Evolutionary conservation across 352 stramenopile genomes (phyloP).

Genomic region (Globisporangium nunn): DNA sequence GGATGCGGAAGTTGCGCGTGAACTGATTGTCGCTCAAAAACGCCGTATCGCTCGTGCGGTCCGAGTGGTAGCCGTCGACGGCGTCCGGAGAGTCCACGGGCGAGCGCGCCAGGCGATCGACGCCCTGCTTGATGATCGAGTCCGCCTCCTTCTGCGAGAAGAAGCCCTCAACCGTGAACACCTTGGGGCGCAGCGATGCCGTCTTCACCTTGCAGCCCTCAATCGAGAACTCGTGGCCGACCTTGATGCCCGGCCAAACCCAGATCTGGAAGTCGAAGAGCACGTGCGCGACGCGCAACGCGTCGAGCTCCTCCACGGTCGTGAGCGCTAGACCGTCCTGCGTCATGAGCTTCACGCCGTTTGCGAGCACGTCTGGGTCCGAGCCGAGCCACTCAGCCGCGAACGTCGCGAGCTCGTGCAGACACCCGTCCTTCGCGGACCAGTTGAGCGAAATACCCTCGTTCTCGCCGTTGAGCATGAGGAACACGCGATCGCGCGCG

Average conservation of each 20-base stretch:
- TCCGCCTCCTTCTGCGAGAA: constrained; percentile 53
- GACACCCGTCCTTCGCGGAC: constrained; percentile 23
- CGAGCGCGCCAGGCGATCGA: constrained; percentile 40
- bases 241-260: constrained; percentile 65
- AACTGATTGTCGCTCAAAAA: constrained; percentile 61
- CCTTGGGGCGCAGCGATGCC: constrained; percentile 46
- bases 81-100: constrained; percentile 51
- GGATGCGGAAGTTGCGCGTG: constrained; percentile 46
- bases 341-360: constrained; percentile 57
- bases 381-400: constrained; percentile 31
- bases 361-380: constrained; percentile 36
- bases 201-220: constrained; percentile 55
- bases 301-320: constrained; percentile 24
- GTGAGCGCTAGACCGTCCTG: constrained; percentile 39
- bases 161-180: constrained; percentile 60
- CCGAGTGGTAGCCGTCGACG: constrained; percentile 46
- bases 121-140: constrained; percentile 40
- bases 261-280: constrained; percentile 66
- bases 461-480: constrained; percentile 69
- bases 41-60: constrained; percentile 63
- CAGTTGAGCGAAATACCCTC: constrained; percentile 41
- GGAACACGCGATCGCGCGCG: constrained; percentile 32
- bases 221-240: constrained; percentile 48
- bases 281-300: constrained; percentile 49
- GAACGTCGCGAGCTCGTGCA: constrained; percentile 35